Evolutionary conservation across 1,284 basidiomycete genomes (phyloP).

Genomic region (Trichosporon sp.): DNA sequence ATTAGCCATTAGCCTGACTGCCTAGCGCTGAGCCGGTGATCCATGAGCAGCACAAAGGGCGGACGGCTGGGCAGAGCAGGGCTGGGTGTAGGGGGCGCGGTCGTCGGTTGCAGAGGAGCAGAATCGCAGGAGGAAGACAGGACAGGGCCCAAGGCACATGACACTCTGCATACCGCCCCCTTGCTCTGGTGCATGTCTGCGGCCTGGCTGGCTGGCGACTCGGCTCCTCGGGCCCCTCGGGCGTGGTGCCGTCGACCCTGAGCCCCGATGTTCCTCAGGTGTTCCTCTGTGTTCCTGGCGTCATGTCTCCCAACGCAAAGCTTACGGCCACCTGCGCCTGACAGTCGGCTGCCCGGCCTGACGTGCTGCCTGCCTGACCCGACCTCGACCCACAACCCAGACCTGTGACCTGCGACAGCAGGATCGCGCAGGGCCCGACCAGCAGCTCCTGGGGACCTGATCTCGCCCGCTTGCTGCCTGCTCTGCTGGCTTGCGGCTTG

Average conservation of each 20-base stretch:
- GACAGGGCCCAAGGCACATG: not conserved
- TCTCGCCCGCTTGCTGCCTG: not conserved
- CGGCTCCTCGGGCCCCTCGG: not conserved
- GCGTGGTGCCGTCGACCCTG: not conserved
- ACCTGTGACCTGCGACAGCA: not conserved
- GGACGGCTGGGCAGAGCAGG: not conserved
- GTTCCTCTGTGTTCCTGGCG: not conserved
- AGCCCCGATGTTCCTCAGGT: not conserved
- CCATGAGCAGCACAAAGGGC: not conserved
- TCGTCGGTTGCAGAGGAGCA: not conserved
- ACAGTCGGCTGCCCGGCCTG: not conserved
- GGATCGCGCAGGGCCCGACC: not conserved
- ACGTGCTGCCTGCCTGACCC: not conserved
- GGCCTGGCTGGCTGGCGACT: not conserved
- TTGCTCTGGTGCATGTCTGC: not conserved
- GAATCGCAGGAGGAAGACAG: not conserved
- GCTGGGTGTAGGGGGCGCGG: not conserved
- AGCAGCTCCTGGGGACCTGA: not conserved
- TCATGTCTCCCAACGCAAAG: not conserved
- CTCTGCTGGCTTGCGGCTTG: not conserved
- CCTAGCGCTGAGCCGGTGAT: not conserved
- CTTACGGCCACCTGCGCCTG: not conserved
- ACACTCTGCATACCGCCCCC: not conserved
- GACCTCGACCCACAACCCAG: not conserved
- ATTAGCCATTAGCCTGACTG: not conserved